These are phyloP conservation scores for Millerozyma miso DNA, from an alignment of 805 yeast genomes.

Conservation along the genomic window DNA sequence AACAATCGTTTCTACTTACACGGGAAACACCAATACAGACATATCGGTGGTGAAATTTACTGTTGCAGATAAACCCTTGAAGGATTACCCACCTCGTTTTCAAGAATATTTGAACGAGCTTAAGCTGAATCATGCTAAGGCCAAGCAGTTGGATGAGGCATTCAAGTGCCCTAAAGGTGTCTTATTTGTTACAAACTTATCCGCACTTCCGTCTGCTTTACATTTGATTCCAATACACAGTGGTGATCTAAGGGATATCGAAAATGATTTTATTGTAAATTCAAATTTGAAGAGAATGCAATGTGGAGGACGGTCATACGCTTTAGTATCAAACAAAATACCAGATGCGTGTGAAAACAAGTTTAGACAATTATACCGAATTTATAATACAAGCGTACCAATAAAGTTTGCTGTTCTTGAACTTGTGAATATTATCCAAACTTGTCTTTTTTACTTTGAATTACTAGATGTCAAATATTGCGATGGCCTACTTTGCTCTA, in stretches of 20 bases:
- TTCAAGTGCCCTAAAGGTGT: slow-evolving; percentile 16
- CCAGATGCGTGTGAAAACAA: slow-evolving; percentile 78
- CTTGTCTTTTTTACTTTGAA: slow-evolving; percentile 72
- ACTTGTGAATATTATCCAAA: slow-evolving; percentile 69
- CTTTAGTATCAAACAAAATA: slow-evolving; percentile 60
- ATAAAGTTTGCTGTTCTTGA: slow-evolving; percentile 67
- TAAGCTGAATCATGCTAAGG: slow-evolving; percentile 59
- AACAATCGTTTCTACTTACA: slow-evolving; percentile 71
- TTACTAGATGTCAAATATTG: slow-evolving; percentile 63
- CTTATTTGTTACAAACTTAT: slow-evolving; percentile 77
- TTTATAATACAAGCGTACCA: slow-evolving; percentile 48
- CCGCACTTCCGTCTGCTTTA: slow-evolving; percentile 71
- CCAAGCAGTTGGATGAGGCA: slow-evolving; percentile 46
- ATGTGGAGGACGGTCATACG: slow-evolving; percentile 83
- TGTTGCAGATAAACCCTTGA: slow-evolving; percentile 43
- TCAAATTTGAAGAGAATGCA: slow-evolving; percentile 70
- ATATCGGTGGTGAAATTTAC: slow-evolving; percentile 58
- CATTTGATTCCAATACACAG: slow-evolving; percentile 66
- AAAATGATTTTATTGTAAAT: slow-evolving; percentile 63
- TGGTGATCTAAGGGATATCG: slow-evolving; percentile 50
- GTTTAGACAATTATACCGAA: slow-evolving; percentile 68
- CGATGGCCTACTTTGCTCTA: slow-evolving; percentile 81
- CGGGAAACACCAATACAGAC: slow-evolving; percentile 72
- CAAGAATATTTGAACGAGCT: slow-evolving; percentile 63
- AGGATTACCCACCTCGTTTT: slow-evolving; percentile 49